These are phyloP conservation scores for Picea abies DNA, from an alignment of 83 land plant genomes.

Conservation along the genomic window DNA sequence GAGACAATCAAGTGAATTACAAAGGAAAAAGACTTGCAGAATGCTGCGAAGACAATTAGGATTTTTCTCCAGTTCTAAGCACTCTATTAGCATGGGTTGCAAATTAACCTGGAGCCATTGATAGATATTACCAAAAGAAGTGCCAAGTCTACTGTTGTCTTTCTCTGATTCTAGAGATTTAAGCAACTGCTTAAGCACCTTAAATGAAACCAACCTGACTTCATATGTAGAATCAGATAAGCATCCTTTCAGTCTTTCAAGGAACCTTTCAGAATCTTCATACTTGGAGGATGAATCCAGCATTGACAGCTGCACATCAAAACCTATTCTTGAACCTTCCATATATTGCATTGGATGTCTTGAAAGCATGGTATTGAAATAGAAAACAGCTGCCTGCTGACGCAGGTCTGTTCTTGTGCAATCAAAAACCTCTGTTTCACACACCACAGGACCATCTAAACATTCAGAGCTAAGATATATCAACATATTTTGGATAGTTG, in stretches of 20 bases:
- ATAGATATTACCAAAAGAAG: slow-evolving; percentile 20
- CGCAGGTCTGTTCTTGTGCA: slow-evolving; percentile 54
- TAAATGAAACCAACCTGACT: slow-evolving; percentile 82
- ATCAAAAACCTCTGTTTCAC: slow-evolving; percentile 40
- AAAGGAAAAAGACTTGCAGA: slow-evolving; percentile 67
- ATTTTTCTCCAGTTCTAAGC: slow-evolving; percentile 57
- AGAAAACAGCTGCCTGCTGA: slow-evolving; percentile 57
- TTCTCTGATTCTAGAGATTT: slow-evolving; percentile 25
- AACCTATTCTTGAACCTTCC: slow-evolving; percentile 22
- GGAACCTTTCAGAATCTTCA: background rate
- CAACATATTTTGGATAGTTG: slow-evolving; percentile 30
- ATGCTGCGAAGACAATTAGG: slow-evolving; percentile 72
- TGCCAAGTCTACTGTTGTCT: background rate
- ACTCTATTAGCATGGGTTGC: slow-evolving; percentile 53
- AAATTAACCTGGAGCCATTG: slow-evolving; percentile 50
- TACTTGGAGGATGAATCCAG: background rate
- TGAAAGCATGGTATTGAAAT: slow-evolving; percentile 50
- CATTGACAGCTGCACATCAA: slow-evolving; percentile 10
- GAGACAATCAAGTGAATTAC: slow-evolving; percentile 43
- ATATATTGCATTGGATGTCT: slow-evolving; percentile 3
- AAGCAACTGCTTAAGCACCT: slow-evolving; percentile 60
- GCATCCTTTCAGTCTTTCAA: slow-evolving; percentile 43
- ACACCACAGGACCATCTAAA: slow-evolving; percentile 37
- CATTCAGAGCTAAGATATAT: slow-evolving; percentile 44
- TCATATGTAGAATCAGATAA: slow-evolving; percentile 74